Evolutionary conservation across 768 basidiomycete genomes (phyloP).

Genomic region (Clavulina sp.): DNA sequence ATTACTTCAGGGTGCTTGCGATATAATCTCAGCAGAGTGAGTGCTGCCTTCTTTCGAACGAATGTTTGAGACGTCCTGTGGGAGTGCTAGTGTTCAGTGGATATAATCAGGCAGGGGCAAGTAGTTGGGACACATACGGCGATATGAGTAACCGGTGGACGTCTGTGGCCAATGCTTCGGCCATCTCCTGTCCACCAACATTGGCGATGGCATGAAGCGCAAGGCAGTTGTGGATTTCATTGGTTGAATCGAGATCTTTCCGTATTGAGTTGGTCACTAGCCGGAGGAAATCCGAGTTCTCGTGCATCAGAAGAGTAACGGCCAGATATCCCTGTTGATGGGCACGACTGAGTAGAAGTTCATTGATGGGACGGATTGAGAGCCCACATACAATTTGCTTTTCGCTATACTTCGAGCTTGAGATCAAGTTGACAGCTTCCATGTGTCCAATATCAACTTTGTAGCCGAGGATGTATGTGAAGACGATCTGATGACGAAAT

Average conservation of each 20-base stretch:
- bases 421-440: constrained; percentile 97
- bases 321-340: constrained; percentile 86
- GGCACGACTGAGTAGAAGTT: constrained; percentile 5
- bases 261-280: constrained; percentile 96
- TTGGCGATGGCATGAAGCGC: constrained; percentile 97
- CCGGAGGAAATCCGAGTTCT: constrained; percentile 92
- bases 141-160: constrained; percentile 91
- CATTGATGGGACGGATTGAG: neutral
- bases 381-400: constrained; percentile 72
- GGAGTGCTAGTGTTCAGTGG: neutral
- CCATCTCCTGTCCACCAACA: constrained; percentile 96
- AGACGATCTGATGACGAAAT: constrained; percentile 42
- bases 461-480: constrained; percentile 97
- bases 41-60: constrained; percentile 95
- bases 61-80: constrained; percentile 80
- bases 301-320: constrained; percentile 93
- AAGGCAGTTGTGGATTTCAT: constrained; percentile 89
- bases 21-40: constrained; percentile 82
- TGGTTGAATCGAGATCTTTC: constrained; percentile 88
- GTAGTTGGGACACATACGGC: constrained; percentile 37
- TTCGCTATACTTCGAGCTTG: constrained; percentile 89
- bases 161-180: constrained; percentile 82
- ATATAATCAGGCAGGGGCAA: constrained; percentile 13
- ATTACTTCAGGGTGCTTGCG: constrained; percentile 92
- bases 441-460: constrained; percentile 98